Base-by-base conservation (phyloP, 164 flowering plant genomes). In the Nelumbo lutea region DNA sequence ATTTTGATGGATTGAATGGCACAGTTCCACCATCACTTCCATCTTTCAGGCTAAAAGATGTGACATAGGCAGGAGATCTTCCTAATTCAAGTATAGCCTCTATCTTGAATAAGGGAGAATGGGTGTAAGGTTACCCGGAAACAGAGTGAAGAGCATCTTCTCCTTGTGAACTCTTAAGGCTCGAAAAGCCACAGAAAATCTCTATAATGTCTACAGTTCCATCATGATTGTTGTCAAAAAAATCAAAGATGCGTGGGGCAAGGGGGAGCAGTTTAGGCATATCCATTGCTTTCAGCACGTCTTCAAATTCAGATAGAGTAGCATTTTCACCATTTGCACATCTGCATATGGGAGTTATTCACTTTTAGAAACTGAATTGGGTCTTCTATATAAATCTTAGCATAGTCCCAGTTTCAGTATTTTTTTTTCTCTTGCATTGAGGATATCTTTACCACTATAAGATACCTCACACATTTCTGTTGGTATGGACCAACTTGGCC, bases 161-260 rank as follows among this genome's bases (percentile, higher is more conserved):
- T 61, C 96, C 92, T 66, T 73, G 79, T 1, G 90, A 90, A 40
- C 83, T 88, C 66, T 78, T 79, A 71, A 90, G 87, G 79, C 83
- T 82, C 5, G 90, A 84, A 71, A 90, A 86, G 7, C 96, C 92
- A 47, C 90, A 87, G 1, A 88, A 73, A 42, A 90, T 84, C 75
- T 86, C 92, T 72, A 88, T 78, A 89, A 90, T 85, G 64, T 86
- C 96, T 8, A 90, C 86, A 4, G 90, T 88, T 42, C 92, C 90
- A 76, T 88, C 96, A 2, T 90, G 84, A 68, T 90, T 88, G 77
- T 88, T 79, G 82, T 90, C 92, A 61, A 90, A 90, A 6, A 90
- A 79, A 70, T 85, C 89, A 56, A 90, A 90, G 51, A 90, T 80
- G 2, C 92, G 84, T 0, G 85, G 81, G 44, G 96, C 90, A 46